These are phyloP conservation scores for Plasmodium malariae DNA, from an alignment of 169 alveolate species.

Conservation along the genomic window DNA sequence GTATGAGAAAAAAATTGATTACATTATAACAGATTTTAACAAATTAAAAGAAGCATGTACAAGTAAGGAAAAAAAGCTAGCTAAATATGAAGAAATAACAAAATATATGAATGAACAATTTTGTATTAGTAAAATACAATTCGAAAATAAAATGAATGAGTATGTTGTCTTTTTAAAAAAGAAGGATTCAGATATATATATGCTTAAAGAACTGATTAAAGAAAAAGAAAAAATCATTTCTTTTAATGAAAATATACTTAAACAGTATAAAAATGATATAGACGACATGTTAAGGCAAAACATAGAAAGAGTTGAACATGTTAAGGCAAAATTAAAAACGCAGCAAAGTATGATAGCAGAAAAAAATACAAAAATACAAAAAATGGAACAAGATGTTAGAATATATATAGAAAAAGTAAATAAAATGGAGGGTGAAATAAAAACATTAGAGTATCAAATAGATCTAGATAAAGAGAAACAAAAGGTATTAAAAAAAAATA, in stretches of 20 bases:
- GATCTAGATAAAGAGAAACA: constrained; percentile 16
- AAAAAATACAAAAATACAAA: constrained; percentile 29
- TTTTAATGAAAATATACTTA: constrained; percentile 59
- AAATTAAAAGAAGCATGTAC: constrained; percentile 38
- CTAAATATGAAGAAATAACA: constrained; percentile 41
- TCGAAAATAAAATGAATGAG: constrained; percentile 73
- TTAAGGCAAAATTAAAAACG: constrained; percentile 27
- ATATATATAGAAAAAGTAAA: neutral
- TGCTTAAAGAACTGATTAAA: constrained; percentile 57
- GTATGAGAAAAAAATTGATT: constrained; percentile 63
- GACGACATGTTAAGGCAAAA: constrained; percentile 64
- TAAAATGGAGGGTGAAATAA: constrained; percentile 45
- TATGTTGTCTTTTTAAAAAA: constrained; percentile 61
- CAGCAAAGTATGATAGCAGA: constrained; percentile 31
- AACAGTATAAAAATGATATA: constrained; percentile 66
- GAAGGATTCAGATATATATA: constrained; percentile 72
- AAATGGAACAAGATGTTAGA: constrained; percentile 2
- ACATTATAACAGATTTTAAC: constrained; percentile 46
- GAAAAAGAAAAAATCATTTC: constrained; percentile 59
- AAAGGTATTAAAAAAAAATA: constrained; percentile 41
- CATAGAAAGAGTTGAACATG: constrained; percentile 54
- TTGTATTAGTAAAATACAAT: constrained; percentile 61
- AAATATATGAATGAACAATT: constrained; percentile 70
- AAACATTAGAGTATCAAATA: constrained; percentile 7
- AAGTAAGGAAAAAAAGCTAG: constrained; percentile 51